Conservation (phyloP, 1,139 yeast genomes). For the Geotrichum cucujoidarum region DNA sequence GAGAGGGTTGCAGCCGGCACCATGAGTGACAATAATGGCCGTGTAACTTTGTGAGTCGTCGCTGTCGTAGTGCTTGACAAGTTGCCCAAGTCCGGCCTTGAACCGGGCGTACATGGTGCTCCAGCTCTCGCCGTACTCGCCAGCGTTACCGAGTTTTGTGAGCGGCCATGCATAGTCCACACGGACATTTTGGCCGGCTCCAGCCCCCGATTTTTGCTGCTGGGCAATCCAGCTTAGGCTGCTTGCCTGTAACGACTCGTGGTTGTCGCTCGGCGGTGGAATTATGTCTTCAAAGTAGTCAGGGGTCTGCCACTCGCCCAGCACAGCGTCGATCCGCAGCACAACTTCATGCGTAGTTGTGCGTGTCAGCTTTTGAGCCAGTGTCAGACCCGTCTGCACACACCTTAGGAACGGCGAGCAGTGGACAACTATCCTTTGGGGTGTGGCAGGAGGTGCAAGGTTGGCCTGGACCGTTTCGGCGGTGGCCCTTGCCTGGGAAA, state of each 20-base stretch:
- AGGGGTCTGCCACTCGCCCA: constrained; percentile 42
- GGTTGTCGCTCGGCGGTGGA: constrained; percentile 39
- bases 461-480: constrained; percentile 19
- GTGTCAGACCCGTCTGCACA: constrained; percentile 36
- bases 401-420: constrained; percentile 40
- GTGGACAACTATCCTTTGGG: constrained; percentile 29
- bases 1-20: constrained; percentile 40
- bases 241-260: constrained; percentile 28
- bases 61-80: constrained; percentile 27
- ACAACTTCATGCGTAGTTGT: constrained; percentile 8
- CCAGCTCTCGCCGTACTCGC: constrained; percentile 40
- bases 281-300: constrained; percentile 36
- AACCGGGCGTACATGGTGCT: constrained; percentile 37
- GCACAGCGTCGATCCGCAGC: constrained; percentile 35
- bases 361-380: constrained; percentile 26
- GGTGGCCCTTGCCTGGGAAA: constrained; percentile 28
- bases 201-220: constrained; percentile 8
- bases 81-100: constrained; percentile 28
- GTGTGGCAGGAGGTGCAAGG: constrained; percentile 1
- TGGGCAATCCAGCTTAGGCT: constrained; percentile 28
- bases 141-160: constrained; percentile 33
- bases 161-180: constrained; percentile 32
- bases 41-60: constrained; percentile 18
- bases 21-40: constrained; percentile 39
- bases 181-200: constrained; percentile 2